phyloP scores from a whole-genome alignment of 371 early-diverging fungal species.

The Globomyces sp. region DNA sequence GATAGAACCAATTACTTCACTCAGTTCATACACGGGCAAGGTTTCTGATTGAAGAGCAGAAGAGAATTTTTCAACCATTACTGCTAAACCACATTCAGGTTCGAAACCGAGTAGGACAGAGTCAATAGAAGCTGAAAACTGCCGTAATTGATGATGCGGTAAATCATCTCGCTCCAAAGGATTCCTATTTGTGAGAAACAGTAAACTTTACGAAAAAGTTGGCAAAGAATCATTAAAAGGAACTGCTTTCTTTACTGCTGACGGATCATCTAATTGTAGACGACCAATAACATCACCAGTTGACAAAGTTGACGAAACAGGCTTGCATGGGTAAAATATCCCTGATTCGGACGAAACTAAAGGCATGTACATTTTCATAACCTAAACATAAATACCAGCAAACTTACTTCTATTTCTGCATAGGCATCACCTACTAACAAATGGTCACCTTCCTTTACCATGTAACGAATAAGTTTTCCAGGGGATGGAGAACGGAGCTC shows the following conservation, averaged over 20 bases:
- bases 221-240: conserved; percentile 88
- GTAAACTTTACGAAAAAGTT: conserved; percentile 63
- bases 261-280: conserved; percentile 89
- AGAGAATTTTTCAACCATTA: conserved; percentile 70
- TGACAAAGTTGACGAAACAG: conserved; percentile 80
- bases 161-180: conserved; percentile 37
- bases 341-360: conserved; percentile 89
- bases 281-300: conserved; percentile 94
- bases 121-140: conserved; percentile 61
- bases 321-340: conserved; percentile 84
- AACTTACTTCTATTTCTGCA: conserved; percentile 89
- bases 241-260: conserved; percentile 83
- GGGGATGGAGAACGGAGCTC: conserved; percentile 92
- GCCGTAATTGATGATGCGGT: conserved; percentile 74
- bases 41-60: conserved; percentile 74
- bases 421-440: conserved; percentile 87
- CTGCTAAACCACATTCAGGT: conserved; percentile 63
- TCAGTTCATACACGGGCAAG: conserved; percentile 84
- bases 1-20: conserved; percentile 77
- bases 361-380: conserved; percentile 99
- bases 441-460: conserved; percentile 89
- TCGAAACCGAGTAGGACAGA: conserved; percentile 89
- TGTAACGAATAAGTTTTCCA: conserved; percentile 93
- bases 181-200: conserved; percentile 16
- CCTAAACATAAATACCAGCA: conserved; percentile 34